phyloP scores from a whole-genome alignment of 2,329 filamentous ascomycete species.

The Fusarium sacchari region DNA sequence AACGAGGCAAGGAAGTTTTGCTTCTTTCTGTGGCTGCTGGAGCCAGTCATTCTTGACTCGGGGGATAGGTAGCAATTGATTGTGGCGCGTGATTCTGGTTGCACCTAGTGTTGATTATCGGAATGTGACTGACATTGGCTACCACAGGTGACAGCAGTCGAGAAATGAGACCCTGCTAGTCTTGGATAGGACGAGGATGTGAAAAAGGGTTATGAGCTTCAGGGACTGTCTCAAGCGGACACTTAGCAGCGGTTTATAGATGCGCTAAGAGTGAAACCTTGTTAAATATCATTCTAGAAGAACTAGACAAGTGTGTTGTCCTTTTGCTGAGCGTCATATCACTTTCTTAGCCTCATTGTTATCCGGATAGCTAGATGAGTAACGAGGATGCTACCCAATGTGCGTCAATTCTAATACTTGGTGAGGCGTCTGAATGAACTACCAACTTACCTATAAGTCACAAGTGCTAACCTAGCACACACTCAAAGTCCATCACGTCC shows the following conservation, averaged over 20 bases:
- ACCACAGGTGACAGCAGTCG: constrained; percentile 15
- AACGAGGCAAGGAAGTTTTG: constrained; percentile 28
- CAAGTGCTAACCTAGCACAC: no score
- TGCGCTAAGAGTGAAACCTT: constrained; percentile 23
- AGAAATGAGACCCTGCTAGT: constrained; percentile 12
- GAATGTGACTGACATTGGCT: constrained; percentile 33
- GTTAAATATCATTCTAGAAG: constrained; percentile 23
- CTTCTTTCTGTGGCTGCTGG: constrained; percentile 13
- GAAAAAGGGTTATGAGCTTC: neutral
- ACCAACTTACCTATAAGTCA: no score
- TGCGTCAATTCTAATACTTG: neutral
- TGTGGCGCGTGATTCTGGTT: constrained; percentile 21
- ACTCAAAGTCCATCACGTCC: neutral
- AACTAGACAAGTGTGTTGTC: neutral
- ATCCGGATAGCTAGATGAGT: neutral
- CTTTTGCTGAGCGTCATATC: neutral
- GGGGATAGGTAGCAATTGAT: constrained; percentile 19
- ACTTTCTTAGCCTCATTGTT: neutral
- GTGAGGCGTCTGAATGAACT: neutral
- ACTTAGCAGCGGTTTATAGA: neutral
- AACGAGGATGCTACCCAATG: no score
- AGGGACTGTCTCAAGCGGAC: constrained; percentile 14
- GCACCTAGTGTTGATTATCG: constrained; percentile 7
- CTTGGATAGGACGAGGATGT: constrained; percentile 1
- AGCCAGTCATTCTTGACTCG: constrained; percentile 18